phyloP scores from a whole-genome alignment of 805 yeast genomes.

The Barnettozyma vustinii region DNA sequence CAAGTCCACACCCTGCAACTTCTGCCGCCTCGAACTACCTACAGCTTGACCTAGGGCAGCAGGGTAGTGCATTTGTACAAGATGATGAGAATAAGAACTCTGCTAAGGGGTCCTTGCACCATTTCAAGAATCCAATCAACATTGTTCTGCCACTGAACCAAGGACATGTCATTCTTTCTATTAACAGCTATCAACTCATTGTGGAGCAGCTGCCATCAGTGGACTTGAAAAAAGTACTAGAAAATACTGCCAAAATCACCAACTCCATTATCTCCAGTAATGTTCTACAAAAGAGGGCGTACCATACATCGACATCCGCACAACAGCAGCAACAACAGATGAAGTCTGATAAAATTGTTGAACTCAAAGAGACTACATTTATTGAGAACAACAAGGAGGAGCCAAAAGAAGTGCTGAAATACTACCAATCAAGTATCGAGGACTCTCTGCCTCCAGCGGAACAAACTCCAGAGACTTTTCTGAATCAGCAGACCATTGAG shows the following conservation, averaged over 20 bases:
- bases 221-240: conserved; percentile 6
- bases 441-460: conserved; percentile 13
- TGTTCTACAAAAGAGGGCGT: conserved; percentile 4
- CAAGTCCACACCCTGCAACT: conserved; percentile 33
- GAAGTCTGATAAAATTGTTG: conserved; percentile 1
- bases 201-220: conserved; percentile 11
- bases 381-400: conserved; percentile 1
- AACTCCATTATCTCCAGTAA: background rate
- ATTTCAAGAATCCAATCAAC: conserved; percentile 16
- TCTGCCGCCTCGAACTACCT: conserved; percentile 29
- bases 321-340: background rate
- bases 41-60: conserved; percentile 23
- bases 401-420: conserved; percentile 9
- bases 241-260: conserved; percentile 2
- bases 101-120: background rate
- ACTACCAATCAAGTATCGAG: conserved; percentile 14
- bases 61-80: conserved; percentile 7
- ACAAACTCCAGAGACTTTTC: conserved; percentile 25
- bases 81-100: conserved; percentile 18
- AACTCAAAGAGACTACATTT: background rate
- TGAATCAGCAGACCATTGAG: conserved; percentile 26
- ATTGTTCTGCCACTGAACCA: conserved; percentile 17
- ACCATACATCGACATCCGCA: conserved; percentile 4
- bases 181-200: conserved; percentile 15
- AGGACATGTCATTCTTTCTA: conserved; percentile 15